Percentiles rank a stretch among this genome's conserved stretches.
phyloP scores from a whole-genome alignment of 345 rosid genomes.

The Angophora floribunda region DNA sequence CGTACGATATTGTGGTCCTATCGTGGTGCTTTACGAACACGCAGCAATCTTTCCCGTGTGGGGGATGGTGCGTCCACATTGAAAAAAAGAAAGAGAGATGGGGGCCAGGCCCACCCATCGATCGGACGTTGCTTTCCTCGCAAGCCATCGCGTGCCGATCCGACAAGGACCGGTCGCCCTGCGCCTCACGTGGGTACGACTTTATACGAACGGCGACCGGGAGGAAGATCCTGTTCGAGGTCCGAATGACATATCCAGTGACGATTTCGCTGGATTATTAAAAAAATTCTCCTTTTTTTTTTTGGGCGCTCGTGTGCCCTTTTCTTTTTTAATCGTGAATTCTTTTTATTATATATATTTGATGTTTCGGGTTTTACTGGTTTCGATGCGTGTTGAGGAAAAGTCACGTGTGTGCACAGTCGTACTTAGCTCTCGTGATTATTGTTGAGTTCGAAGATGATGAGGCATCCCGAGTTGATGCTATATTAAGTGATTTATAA shows the following conservation, averaged over 20 bases:
- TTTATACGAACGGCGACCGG: not conserved
- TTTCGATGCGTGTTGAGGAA: not conserved
- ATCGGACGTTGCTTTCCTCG: not conserved
- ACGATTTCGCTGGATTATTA: not conserved
- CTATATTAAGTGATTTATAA: not conserved
- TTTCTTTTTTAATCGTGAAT: not conserved
- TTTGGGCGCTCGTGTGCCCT: not conserved
- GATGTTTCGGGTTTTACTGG: not conserved
- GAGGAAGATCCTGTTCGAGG: not conserved
- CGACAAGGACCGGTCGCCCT: not conserved
- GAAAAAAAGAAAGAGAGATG: not conserved
- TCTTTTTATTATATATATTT: not conserved
- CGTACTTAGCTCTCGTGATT: not conserved
- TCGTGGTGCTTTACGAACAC: not conserved
- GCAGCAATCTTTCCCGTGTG: not conserved
- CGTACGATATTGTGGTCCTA: not conserved
- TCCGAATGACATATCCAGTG: not conserved
- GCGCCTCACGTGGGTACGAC: not conserved
- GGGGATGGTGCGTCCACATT: not conserved
- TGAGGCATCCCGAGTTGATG: not conserved
- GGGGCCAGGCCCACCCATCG: not conserved
- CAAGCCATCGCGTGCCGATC: not conserved
- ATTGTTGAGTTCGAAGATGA: not conserved
- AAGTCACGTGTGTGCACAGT: not conserved
- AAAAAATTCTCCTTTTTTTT: not conserved